These are phyloP conservation scores for Dictyostelium capitatum DNA, from an alignment of 78 protist species.

Conservation along the genomic window DNA sequence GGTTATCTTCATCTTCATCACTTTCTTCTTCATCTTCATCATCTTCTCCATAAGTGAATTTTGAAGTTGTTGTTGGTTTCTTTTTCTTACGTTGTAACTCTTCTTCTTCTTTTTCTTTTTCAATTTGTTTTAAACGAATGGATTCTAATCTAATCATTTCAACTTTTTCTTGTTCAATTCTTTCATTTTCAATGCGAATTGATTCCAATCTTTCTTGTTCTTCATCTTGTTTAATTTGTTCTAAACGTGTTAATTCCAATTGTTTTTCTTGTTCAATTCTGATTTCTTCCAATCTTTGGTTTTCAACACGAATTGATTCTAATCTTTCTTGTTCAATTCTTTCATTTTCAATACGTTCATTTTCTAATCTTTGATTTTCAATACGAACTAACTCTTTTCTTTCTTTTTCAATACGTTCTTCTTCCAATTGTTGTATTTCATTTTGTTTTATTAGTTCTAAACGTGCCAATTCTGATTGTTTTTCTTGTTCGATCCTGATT, in stretches of 20 bases:
- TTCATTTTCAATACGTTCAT: neutral
- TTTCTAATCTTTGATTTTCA: constrained; percentile 13
- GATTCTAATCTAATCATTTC: neutral
- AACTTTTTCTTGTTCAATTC: neutral
- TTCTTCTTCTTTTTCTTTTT: neutral
- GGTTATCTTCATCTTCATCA: constrained; percentile 7
- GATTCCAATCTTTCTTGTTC: constrained; percentile 17
- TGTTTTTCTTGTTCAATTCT: neutral
- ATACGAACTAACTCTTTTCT: neutral
- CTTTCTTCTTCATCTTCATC: constrained; percentile 51
- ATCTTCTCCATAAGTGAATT: constrained; percentile 56
- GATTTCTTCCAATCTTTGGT: neutral
- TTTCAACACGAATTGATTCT: neutral
- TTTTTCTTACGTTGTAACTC: neutral
- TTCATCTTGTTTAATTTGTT: neutral
- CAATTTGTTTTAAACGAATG: neutral
- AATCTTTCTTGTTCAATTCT: constrained; percentile 19
- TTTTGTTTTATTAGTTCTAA: neutral
- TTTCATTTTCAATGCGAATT: neutral
- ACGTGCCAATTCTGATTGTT: neutral
- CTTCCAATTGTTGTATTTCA: neutral
- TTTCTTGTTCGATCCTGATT: neutral
- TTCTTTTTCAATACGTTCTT: neutral
- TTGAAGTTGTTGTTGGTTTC: neutral
- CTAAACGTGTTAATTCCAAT: neutral